Evolutionary conservation across 176 grass and related monocot genomes (phyloP).

Genomic region (Juncus effusus): DNA sequence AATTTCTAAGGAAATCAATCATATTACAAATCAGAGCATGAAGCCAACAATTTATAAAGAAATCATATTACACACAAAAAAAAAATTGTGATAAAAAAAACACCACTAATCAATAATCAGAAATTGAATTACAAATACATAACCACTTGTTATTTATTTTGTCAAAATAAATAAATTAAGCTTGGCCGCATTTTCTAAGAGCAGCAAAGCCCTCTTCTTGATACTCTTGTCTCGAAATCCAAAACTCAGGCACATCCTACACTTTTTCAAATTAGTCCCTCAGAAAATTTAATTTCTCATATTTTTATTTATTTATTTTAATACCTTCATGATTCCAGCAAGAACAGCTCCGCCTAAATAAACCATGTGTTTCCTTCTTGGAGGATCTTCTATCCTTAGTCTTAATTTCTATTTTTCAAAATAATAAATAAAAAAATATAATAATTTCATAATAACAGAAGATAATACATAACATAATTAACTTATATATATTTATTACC

Average conservation of each 20-base stretch:
- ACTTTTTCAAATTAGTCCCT: not conserved
- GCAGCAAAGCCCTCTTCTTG: conserved; percentile 76
- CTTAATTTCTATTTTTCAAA: conserved; percentile 56
- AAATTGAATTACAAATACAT: no score
- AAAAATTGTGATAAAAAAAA: no score
- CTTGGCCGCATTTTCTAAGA: conserved; percentile 83
- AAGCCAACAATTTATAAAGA: no score
- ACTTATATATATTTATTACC: conserved; percentile 41
- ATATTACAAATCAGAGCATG: no score
- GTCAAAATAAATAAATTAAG: conserved; percentile 14
- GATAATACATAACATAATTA: not conserved
- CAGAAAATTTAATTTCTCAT: not conserved
- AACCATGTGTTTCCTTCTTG: conserved; percentile 95
- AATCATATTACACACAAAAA: no score
- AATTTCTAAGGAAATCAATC: no score
- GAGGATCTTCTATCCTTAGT: conserved; percentile 90
- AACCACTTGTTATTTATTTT: no score
- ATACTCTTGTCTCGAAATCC: conserved; percentile 88
- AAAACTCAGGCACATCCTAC: conserved; percentile 91
- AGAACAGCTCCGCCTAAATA: conserved; percentile 92
- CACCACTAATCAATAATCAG: no score
- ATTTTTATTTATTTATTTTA: not conserved
- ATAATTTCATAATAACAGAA: conserved; percentile 7
- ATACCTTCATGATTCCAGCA: conserved; percentile 98
- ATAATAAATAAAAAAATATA: conserved; percentile 4